Base-by-base conservation (phyloP, 139 green algal genomes). In the Asterochloris erici region DNA sequence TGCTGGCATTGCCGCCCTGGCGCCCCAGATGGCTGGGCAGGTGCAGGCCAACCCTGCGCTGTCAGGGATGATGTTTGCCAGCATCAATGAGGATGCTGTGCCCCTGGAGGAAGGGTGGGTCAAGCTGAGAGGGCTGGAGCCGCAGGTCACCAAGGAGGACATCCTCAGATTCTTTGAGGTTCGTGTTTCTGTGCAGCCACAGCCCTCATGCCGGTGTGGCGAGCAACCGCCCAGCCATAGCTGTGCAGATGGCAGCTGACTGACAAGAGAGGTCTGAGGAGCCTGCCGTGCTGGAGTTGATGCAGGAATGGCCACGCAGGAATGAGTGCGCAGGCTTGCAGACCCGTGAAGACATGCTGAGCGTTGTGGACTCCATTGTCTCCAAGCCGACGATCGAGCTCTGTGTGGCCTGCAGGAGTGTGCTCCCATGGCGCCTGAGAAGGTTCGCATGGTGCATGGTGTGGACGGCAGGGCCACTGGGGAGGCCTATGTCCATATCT, bases 71-170 rank as follows among this genome's bases (percentile, higher is more conserved):
- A 79, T 92, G 74, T 79, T 63, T 26, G 78, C 74, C 47, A 77
- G 77, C 79, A 87, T 91, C 80, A 78, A 85, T 68, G 29, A 71
- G 70, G 73, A 21, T 23, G 38, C 74, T 10, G 87, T 92, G 26
- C 88, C 88, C 10, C 84, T 88, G 64, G 83, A 92, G 85, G 87
- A 92, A 83, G 89, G 89, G 12, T 91, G 77, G 77, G 74, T 92
- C 16, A 92, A 92, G 85, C 74, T 92, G 66, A 77, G 89, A 24
- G 87, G 87, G 29, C 84, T 92, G 54, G 70, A 85, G 19, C 62
- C 73, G 26, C 79, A 78, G n/a, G 73, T 84, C 79, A 89, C 87
- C 82, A 92, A 92, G 79, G 4, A 27, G 1, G 80, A 92, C 68
- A 87, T 92, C 16, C 26, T 81, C 17, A 47, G 60, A 19, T 92